Base-by-base conservation (phyloP, 1,139 yeast genomes). In the Saccharomycopsis phalli region DNA sequence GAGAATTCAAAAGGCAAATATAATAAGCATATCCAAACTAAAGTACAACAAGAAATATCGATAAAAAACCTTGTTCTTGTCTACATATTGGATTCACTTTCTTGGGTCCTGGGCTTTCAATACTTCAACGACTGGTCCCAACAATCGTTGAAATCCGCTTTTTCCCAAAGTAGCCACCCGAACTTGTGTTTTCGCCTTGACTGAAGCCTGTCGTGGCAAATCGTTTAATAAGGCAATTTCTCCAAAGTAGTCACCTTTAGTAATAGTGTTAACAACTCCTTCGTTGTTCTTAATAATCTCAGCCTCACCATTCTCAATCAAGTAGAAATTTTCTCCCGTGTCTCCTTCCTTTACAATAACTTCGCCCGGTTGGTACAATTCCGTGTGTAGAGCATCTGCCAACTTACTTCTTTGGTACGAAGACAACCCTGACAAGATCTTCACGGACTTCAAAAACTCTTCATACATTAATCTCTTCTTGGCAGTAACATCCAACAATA, bases 151-250 rank as follows among this genome's bases (percentile, higher is more conserved):
- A 68, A 91, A 91, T 0, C 96, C 98, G 46, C 82, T 74, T 64
- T 88, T 87, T 47, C 87, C 94, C 52, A 91, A 70, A 2, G 93
- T 81, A 21, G 94, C 97, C 37, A 88, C 95, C 53, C 83, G 82
- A 21, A 91, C 79, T 39, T 71, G 70, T 42, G 81, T 74, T 26
- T 71, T 63, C 2, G 96, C 95, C 43, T 72, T 76, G 31, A 91
- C 93, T 3, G 96, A 82, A 26, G 98, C 98, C 59, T 86, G 94
- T 62, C 98, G 76, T 48, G 97, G 97, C 47, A 80, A 68, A 55
- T 91, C 95, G 53, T 88, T 83, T 52, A 91, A 69, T 51, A 91
- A 68, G 2, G 98, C 97, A 49, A 91, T 77, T 63, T 91, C 98
- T 50, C 98, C 98, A 60, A 91, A 91, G 62, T 91, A 91, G 56